phyloP scores from a whole-genome alignment of 495 filamentous ascomycete genomes.

The Tricharina praecox region DNA sequence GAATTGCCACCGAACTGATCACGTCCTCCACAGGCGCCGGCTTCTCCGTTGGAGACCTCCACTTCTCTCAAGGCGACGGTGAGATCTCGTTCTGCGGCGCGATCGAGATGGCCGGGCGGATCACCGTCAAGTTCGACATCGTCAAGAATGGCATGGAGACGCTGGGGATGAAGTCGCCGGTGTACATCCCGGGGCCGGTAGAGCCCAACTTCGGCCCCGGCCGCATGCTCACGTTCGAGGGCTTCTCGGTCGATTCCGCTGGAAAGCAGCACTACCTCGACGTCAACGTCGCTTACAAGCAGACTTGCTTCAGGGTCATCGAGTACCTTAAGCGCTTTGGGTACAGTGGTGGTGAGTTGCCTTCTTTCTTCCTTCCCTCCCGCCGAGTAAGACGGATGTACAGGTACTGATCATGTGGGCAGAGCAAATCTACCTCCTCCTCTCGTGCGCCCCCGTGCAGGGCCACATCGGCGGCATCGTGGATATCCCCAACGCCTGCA shows the following conservation, averaged over 20 bases:
- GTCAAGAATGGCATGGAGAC: constrained; percentile 68
- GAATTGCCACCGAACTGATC: too few relatives aligned
- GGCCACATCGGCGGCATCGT: constrained; percentile 65
- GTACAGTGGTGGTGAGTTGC: constrained; percentile 29
- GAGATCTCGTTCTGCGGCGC: constrained; percentile 94
- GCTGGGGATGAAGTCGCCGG: constrained; percentile 66
- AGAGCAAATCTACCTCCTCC: constrained; percentile 80
- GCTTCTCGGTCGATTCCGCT: constrained; percentile 79
- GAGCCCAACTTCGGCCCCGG: constrained; percentile 83
- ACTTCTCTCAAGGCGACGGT: constrained; percentile 82
- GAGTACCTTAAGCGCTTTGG: constrained; percentile 79
- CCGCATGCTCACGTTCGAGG: constrained; percentile 79
- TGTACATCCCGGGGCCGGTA: constrained; percentile 80
- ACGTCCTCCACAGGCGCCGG: constrained; percentile 72
- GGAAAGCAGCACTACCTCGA: constrained; percentile 92
- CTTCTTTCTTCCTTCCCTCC: not conserved
- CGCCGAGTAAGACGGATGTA: too few relatives aligned
- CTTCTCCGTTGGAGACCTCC: constrained; percentile 82
- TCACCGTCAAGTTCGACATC: constrained; percentile 79
- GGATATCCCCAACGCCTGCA: constrained; percentile 55
- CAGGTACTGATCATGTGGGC: constrained; percentile 34
- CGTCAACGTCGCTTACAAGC: constrained; percentile 78
- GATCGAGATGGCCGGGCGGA: constrained; percentile 90
- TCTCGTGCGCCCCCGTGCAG: constrained; percentile 80
- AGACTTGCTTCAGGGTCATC: constrained; percentile 65